Base-by-base conservation (phyloP, 1,139 yeast genomes). In the Candida albicans region DNA sequence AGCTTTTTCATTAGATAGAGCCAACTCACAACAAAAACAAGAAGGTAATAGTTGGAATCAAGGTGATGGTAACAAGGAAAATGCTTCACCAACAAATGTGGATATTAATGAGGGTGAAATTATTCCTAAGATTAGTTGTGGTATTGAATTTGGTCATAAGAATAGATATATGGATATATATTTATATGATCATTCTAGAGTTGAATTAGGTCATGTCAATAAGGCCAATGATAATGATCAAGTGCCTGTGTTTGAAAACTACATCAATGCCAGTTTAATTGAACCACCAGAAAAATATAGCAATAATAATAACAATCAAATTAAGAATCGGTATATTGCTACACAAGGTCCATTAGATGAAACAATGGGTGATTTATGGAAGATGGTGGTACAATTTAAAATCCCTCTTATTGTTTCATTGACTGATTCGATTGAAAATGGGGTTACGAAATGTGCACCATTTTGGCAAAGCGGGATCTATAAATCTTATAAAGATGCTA, bases 311-410 rank as follows among this genome's bases (percentile, higher is more conserved):
- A 33, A 27, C 35, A 35, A 8, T 54, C 58, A 39, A 70, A 75
- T 18, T 18, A 5, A 18, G 22, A 18, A 18, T 18, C 22, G 22
- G 41, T 86, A 84, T 57, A 84, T 88, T 51, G 96, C 96, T 0
- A 84, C 96, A 0, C 96, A 88, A 53, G 96, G 95, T 1, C 96
- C 96, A 1, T 63, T 88, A 33, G 81, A 82, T 2, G 79, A 83
- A 18, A 87, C 96, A 0, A 75, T 84, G 47, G 82, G 81, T 11
- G 96, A 88, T 59, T 88, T 88, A 57, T 89, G 96, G 95, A 79
- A 81, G 53, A 84, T 86, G 42, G 74, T 86, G 5, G 58, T 71
- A 34, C 71, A 75, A 49, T 70, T 74, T 47, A 56, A 62, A 28
- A 62, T 70, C 10, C 66, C 72, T 11, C 44, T 79, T 6, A 65